Conservation (phyloP, 805 yeast genomes). For the Candida rishiriensis region DNA sequence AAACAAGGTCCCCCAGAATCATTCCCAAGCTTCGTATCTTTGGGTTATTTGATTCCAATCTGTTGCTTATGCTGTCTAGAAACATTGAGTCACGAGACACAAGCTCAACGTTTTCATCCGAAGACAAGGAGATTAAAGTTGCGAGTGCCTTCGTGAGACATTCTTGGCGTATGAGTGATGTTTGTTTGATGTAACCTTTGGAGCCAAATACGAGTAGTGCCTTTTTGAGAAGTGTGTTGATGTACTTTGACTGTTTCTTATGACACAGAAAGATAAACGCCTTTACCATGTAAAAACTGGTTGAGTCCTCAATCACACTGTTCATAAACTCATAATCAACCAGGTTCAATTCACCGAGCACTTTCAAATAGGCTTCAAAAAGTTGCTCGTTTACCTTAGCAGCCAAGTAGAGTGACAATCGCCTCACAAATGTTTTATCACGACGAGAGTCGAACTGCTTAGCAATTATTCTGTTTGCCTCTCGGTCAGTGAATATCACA, state of each 20-base stretch:
- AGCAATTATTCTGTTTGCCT: background rate
- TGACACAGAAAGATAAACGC: constrained; percentile 1
- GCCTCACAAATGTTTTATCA: no score
- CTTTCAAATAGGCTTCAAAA: no score
- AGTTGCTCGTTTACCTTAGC: no score
- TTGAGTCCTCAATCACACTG: background rate
- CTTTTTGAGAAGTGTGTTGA: constrained; percentile 2
- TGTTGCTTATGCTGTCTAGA: constrained; percentile 46
- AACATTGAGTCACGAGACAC: constrained; percentile 38
- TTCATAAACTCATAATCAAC: constrained; percentile 5
- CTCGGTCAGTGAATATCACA: constrained; percentile 1
- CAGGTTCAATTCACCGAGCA: background rate
- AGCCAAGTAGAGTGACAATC: no score
- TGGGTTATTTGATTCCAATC: constrained; percentile 46
- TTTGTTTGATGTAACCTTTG: constrained; percentile 21
- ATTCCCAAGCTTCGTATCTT: constrained; percentile 51
- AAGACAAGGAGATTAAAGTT: constrained; percentile 27
- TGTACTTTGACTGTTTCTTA: background rate
- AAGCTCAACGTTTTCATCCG: constrained; percentile 18
- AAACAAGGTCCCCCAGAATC: constrained; percentile 49
- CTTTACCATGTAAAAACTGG: constrained; percentile 5
- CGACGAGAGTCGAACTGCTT: background rate
- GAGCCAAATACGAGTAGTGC: constrained; percentile 19
- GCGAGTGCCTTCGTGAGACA: constrained; percentile 44
- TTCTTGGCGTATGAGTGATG: constrained; percentile 42